Base-by-base conservation (phyloP, 352 stramenopile species). In the Phytophthora europaea region DNA sequence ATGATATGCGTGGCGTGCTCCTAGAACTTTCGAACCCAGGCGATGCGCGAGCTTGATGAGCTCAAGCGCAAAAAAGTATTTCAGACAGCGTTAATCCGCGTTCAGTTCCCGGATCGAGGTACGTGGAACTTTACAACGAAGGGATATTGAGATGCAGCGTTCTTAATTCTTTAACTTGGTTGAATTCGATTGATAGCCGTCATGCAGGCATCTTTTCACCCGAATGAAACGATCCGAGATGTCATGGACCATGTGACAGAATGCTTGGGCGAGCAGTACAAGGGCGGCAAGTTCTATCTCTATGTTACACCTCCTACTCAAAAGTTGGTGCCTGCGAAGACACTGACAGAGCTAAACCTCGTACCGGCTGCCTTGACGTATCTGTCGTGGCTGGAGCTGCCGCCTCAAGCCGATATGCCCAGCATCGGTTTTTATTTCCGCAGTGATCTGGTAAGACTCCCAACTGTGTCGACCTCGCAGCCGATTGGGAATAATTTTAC, bases 51-150 rank as follows among this genome's bases (percentile, higher is more conserved):
- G 34, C 79, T 97, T 4, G 91, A 97, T 28, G 86, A 95, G 34
- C 78, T 97, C 0, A 93, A 95, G 71, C 87, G 86, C 18, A 95
- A 93, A 72, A 90, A 85, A 40, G 78, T 97, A 0, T 97, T 91
- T 60, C 87, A 94, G 65, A 83, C 69, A 38, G 84, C 87, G 28
- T 62, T 97, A 4, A 85, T 96, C 34, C 91, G 89, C 61, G 75
- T 97, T 31, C 91, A 95, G 56, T 96, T 97, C 59, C 84, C 87
- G 9, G 91, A 97, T 65, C 81, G 87, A 88, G 87, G 90, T 97
- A 61, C 20, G 69, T 71, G 26, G 55, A 52, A 7, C 26, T 26
- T 13, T 40, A 48, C 6, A 45, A 57, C 28, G 2, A 55, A 18
- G 28, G 18, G 18, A 51, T 50, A n/a, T 20, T 55, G 20, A 28